phyloP scores from a whole-genome alignment of 1,284 basidiomycete genomes.

The Ustilago sp. region DNA sequence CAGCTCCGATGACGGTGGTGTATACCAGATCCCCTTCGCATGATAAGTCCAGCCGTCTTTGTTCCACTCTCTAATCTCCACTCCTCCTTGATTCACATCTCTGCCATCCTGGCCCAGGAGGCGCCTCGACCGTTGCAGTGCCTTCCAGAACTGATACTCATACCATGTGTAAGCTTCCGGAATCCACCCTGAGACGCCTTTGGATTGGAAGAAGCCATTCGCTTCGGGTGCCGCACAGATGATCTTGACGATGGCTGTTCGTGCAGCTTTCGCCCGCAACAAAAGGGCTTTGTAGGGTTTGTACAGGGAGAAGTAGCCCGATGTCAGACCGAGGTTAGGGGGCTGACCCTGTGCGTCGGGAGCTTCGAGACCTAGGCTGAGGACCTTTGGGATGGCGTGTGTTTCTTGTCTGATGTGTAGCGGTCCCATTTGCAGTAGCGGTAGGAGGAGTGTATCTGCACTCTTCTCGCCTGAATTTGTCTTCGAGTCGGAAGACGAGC shows the following conservation, averaged over 20 bases:
- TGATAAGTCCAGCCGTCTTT: slow-evolving; percentile 97
- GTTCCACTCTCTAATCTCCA: slow-evolving; percentile 88
- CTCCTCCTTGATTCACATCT: slow-evolving; percentile 55
- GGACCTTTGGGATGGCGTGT: slow-evolving; percentile 52
- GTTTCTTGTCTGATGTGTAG: slow-evolving; percentile 70
- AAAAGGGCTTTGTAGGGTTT: slow-evolving; percentile 75
- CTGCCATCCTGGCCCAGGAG: slow-evolving; percentile 64
- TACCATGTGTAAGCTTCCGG: slow-evolving; percentile 94
- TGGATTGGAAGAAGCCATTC: slow-evolving; percentile 93
- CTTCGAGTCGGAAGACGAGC: not conserved
- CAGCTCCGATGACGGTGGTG: slow-evolving; percentile 9
- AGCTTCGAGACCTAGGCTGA: slow-evolving; percentile 19
- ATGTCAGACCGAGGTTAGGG: slow-evolving; percentile 73
- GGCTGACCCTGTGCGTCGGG: not conserved
- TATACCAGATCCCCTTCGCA: slow-evolving; percentile 79
- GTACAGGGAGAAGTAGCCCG: slow-evolving; percentile 93
- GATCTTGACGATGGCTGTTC: slow-evolving; percentile 70
- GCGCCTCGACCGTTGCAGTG: slow-evolving; percentile 71
- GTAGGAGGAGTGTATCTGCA: slow-evolving; percentile 62
- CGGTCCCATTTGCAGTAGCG: slow-evolving; percentile 70
- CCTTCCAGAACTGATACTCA: slow-evolving; percentile 83
- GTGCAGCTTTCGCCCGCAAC: slow-evolving; percentile 47
- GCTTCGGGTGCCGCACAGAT: slow-evolving; percentile 85
- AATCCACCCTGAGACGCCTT: slow-evolving; percentile 88
- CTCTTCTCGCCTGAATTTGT: not conserved